Base-by-base conservation (phyloP, 257 asterid genomes). In the Scutellaria barbata region DNA sequence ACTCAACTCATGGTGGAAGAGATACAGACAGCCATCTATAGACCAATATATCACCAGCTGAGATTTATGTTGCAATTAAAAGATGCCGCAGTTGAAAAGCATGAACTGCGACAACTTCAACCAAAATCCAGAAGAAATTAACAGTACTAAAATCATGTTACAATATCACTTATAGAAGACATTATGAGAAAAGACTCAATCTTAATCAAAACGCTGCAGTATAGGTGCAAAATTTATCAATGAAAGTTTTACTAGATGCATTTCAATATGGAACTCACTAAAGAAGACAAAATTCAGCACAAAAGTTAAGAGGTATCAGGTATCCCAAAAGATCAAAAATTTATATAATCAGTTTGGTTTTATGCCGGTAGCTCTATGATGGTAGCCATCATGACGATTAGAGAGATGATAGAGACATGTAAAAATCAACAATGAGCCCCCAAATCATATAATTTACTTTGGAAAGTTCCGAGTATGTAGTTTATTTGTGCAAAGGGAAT, bases 111-210 rank as follows among this genome's bases (percentile, higher is more conserved):
- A 62, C 35, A 72, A 51, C 8, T 20, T 8, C 18, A n/a, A n/a
- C 57, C 57, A 51, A 16, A 41, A 42, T 6, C 50, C 66, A 41
- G 42, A 40, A 55, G n/a, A 13, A 39, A 73, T 42, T 22, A 14
- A 30, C 13, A 9, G 47, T 17, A 48, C 42, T n/a, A 13, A 18
- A 11, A 45, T 18, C 69, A 63, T 3, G 53, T 17, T 18, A 22
- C 18, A 43, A 10, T 25, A 16, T 63, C 41, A 43, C 54, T 17
- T 25, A 42, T 22, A 42, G 8, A 43, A 10, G 69, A 20, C 35
- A 30, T 30, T 30, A 30, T 4, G 35, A 30, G 35, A 30, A 30
- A 30, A 30, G 4, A 3, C 4, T 30, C 35, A 30, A 30, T 30
- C 35, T 30, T 30, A 30, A 30, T 30, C 35, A 30, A 30, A 4